Evolutionary conservation across 176 grass and related monocot species (phyloP).

Genomic region (Poa pratensis): DNA sequence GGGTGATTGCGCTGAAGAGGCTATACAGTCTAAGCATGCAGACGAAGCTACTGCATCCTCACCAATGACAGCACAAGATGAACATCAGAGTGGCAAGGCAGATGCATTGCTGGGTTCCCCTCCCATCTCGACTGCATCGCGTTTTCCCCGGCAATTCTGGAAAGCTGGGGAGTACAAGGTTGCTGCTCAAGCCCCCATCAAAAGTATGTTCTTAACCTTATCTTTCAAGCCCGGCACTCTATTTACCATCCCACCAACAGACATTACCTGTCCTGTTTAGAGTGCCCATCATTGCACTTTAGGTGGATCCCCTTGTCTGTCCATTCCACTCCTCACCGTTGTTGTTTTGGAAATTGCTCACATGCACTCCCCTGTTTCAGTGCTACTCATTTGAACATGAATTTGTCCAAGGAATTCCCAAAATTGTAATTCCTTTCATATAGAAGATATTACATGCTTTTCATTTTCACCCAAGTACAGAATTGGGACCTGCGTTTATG

Average conservation of each 20-base stretch:
- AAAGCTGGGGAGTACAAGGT: constrained; percentile 56
- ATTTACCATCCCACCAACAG: constrained; percentile 1
- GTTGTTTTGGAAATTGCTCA: background rate
- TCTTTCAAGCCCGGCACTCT: background rate
- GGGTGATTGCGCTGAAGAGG: background rate
- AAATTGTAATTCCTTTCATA: background rate
- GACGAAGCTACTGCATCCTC: background rate
- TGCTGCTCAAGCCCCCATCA: constrained; percentile 36
- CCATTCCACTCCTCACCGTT: constrained; percentile 5
- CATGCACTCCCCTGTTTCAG: background rate
- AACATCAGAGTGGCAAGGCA: background rate
- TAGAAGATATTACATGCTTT: background rate
- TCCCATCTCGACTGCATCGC: background rate
- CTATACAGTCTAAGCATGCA: constrained; percentile 1
- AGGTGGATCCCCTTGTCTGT: background rate
- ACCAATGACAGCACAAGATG: background rate
- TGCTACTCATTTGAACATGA: constrained; percentile 10
- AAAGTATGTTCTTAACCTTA: constrained; percentile 29
- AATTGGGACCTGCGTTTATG: background rate
- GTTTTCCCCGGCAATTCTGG: constrained; percentile 59
- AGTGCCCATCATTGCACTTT: background rate
- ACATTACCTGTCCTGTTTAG: constrained; percentile 11
- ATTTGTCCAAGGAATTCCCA: background rate
- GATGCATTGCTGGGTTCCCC: constrained; percentile 7
- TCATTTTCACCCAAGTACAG: background rate